phyloP scores from a whole-genome alignment of 2,329 filamentous ascomycete species.

The Raffaelea deltoideospora region DNA sequence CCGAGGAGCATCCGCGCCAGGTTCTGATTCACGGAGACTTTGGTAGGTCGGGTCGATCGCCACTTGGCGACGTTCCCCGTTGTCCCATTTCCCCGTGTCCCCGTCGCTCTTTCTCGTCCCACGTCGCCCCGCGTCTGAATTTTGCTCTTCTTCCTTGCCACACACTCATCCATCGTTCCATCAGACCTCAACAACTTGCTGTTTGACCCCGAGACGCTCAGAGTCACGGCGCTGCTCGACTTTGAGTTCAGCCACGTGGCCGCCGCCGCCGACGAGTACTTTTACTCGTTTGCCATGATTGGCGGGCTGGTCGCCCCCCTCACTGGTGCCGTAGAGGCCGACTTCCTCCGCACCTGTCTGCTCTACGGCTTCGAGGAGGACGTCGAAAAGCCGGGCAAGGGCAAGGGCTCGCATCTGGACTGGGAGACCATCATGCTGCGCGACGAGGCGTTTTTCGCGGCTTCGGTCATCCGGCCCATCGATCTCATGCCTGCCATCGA shows the following conservation, averaged over 20 bases:
- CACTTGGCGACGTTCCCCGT: too few species aligned
- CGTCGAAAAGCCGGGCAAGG: neutral
- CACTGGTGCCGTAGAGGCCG: neutral
- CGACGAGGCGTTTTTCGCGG: neutral
- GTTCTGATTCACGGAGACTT: constrained; percentile 16
- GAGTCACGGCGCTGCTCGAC: constrained; percentile 14
- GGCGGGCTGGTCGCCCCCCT: neutral
- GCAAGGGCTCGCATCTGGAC: neutral
- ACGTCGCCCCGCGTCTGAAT: neutral
- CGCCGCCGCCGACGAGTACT: constrained; percentile 7
- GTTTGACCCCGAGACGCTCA: constrained; percentile 11
- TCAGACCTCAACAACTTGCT: constrained; percentile 13
- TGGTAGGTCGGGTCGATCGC: too few species aligned
- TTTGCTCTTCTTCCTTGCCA: neutral
- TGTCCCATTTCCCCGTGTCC: too few species aligned
- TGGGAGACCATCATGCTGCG: too few species aligned
- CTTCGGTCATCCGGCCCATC: neutral
- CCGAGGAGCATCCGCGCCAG: constrained; percentile 9
- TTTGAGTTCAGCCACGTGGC: constrained; percentile 7
- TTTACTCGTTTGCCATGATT: constrained; percentile 4
- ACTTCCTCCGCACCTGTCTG: neutral
- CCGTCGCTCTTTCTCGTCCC: neutral
- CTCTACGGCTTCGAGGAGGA: neutral
- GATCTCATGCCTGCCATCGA: neutral
- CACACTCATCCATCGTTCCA: neutral